A percentile compares a stretch with the other conserved stretches of the same genome.
phyloP scores from a whole-genome alignment of 2,329 filamentous ascomycete genomes.

The Eutypella sp. region DNA sequence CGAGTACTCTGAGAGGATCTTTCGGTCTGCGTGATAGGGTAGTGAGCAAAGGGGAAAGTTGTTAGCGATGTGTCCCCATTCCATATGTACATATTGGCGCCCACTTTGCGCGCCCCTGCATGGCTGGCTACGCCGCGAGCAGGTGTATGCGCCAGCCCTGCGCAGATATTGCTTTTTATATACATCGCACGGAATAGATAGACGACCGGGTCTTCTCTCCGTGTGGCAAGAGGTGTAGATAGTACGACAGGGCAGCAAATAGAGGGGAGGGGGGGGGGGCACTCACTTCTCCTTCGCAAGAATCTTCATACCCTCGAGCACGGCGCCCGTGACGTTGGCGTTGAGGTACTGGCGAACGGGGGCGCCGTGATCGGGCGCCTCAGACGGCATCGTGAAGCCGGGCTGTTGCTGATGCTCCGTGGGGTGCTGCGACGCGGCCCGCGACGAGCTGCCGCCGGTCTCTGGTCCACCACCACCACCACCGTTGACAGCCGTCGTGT shows the following conservation, averaged over 20 bases:
- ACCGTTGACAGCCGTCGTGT: conserved; percentile 33
- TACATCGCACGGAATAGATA: too few species aligned
- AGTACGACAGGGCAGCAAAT: too few species aligned
- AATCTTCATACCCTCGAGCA: conserved; percentile 72
- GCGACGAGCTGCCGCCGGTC: conserved; percentile 43
- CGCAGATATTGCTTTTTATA: too few species aligned
- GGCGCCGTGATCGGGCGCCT: conserved; percentile 61
- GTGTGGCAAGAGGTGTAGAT: too few species aligned
- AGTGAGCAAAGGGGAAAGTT: too few species aligned
- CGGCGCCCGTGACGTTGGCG: conserved; percentile 59
- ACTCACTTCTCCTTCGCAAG: conserved; percentile 67
- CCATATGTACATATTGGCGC: too few species aligned
- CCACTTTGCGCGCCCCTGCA: too few species aligned
- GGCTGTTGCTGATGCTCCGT: conserved; percentile 31
- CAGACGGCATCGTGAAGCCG: conserved; percentile 49
- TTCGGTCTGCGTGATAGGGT: conserved; percentile 44
- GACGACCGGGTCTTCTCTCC: too few species aligned
- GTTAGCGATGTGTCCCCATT: too few species aligned
- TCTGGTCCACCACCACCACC: conserved; percentile 37
- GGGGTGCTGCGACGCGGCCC: conserved; percentile 53
- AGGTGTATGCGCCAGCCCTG: too few species aligned
- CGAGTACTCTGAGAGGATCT: conserved; percentile 63
- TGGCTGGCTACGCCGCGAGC: too few species aligned
- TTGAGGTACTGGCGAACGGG: conserved; percentile 68
- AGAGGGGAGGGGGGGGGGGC: too few species aligned